Evolutionary conservation across 225 moss, liverwort and hornwort genomes (phyloP).

Genomic region (Pleurozium schreberi): DNA sequence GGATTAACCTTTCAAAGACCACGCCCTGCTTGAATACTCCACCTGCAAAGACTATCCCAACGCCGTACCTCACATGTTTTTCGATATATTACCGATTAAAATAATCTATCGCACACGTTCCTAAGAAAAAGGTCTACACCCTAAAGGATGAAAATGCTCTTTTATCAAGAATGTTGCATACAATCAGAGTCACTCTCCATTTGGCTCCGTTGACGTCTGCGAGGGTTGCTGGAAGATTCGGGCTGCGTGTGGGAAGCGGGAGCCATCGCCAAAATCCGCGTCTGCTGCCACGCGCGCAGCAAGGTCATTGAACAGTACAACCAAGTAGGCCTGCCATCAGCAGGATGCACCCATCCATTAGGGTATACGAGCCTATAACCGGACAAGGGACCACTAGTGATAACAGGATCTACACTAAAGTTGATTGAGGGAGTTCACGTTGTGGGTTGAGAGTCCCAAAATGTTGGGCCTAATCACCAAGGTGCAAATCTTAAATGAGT

Average conservation of each 20-base stretch:
- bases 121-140: background rate
- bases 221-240: slow-evolving; percentile 84
- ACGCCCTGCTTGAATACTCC: background rate
- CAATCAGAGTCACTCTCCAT: slow-evolving; percentile 72
- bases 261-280: slow-evolving; percentile 88
- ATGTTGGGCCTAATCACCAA: slow-evolving; percentile 3
- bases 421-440: background rate
- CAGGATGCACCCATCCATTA: slow-evolving; percentile 99
- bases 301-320: slow-evolving; percentile 99
- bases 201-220: slow-evolving; percentile 70
- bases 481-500: background rate
- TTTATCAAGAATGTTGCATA: slow-evolving; percentile 30
- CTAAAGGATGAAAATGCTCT: background rate
- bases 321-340: slow-evolving; percentile 99
- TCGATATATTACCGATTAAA: background rate
- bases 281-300: slow-evolving; percentile 99
- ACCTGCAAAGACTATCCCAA: background rate
- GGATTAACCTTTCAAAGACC: background rate
- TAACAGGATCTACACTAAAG: slow-evolving; percentile 14
- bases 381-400: slow-evolving; percentile 27
- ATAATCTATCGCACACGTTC: background rate
- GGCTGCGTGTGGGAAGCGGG: slow-evolving; percentile 72
- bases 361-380: slow-evolving; percentile 75
- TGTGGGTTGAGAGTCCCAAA: background rate
- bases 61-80: background rate